Evolutionary conservation across 1,284 basidiomycete species (phyloP).

Genomic region (Leccinum subrobustum): DNA sequence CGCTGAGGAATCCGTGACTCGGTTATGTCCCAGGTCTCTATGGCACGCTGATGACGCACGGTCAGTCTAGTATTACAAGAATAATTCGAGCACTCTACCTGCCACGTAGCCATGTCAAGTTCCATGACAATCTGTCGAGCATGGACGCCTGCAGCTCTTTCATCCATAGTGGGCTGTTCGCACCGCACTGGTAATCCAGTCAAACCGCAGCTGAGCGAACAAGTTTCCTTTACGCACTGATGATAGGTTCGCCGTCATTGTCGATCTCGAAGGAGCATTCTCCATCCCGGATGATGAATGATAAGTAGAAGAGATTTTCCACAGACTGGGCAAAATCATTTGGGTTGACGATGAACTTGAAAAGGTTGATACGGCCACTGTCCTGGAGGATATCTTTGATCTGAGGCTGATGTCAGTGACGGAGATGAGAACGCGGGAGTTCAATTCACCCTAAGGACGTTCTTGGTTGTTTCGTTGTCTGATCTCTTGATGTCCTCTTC

Average conservation of each 20-base stretch:
- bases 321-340: slow-evolving; percentile 88
- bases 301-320: slow-evolving; percentile 92
- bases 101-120: slow-evolving; percentile 81
- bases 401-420: slow-evolving; percentile 34
- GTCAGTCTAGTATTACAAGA: neutral
- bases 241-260: slow-evolving; percentile 66
- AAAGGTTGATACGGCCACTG: slow-evolving; percentile 64
- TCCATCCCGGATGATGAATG: slow-evolving; percentile 86
- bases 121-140: slow-evolving; percentile 86
- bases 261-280: slow-evolving; percentile 68
- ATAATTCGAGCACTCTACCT: slow-evolving; percentile 45
- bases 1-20: slow-evolving; percentile 68
- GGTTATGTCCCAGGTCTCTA: slow-evolving; percentile 76
- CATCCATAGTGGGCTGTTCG: slow-evolving; percentile 60
- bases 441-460: slow-evolving; percentile 58
- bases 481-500: slow-evolving; percentile 77
- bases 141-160: slow-evolving; percentile 60
- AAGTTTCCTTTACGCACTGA: slow-evolving; percentile 53
- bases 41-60: slow-evolving; percentile 56
- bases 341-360: slow-evolving; percentile 85
- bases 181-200: slow-evolving; percentile 48
- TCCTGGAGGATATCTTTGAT: slow-evolving; percentile 53
- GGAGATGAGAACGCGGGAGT: neutral
- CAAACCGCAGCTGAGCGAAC: neutral
- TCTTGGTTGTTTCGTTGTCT: slow-evolving; percentile 81